Evolutionary conservation across 192 early-diverging fungal species (phyloP).

Genomic region (Coemansia sp.): DNA sequence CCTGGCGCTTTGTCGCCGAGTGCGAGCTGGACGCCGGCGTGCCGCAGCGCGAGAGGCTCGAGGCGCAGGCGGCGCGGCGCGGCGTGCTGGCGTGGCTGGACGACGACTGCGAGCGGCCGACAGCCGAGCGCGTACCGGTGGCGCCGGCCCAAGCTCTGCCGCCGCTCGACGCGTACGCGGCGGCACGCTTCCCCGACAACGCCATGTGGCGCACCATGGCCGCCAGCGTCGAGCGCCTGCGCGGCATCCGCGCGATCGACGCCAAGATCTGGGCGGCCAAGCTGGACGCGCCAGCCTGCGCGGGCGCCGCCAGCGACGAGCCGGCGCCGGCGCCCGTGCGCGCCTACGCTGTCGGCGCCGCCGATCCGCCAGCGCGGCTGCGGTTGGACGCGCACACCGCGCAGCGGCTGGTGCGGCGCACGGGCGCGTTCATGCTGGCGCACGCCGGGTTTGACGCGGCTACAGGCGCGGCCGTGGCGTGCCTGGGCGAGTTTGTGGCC

Average conservation of each 20-base stretch:
- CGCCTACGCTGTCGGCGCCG: neutral
- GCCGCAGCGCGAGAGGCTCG: conserved; percentile 27
- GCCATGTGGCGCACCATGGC: conserved; percentile 47
- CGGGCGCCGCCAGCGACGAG: neutral
- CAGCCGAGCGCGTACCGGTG: neutral
- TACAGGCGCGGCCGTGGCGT: conserved; percentile 58
- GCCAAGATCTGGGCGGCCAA: conserved; percentile 57
- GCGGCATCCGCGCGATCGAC: conserved; percentile 57
- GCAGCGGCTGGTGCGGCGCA: conserved; percentile 59
- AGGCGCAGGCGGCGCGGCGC: conserved; percentile 14
- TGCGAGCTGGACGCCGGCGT: conserved; percentile 32
- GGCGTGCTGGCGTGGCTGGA: conserved; percentile 47
- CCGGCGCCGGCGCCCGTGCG: neutral
- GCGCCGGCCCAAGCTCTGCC: neutral
- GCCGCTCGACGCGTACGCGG: conserved; percentile 39
- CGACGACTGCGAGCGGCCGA: conserved; percentile 41
- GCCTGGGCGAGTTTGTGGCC: conserved; percentile 71
- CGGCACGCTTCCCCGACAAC: conserved; percentile 40
- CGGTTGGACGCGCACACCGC: conserved; percentile 56
- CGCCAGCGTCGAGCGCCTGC: conserved; percentile 53
- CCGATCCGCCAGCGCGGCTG: neutral
- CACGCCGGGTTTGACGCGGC: conserved; percentile 90
- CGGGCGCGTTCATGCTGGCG: conserved; percentile 62
- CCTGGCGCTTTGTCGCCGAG: conserved; percentile 26
- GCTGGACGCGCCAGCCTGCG: conserved; percentile 8